These are phyloP conservation scores for Metschnikowia baotianmanensis DNA, from an alignment of 805 yeast species.

Conservation along the genomic window DNA sequence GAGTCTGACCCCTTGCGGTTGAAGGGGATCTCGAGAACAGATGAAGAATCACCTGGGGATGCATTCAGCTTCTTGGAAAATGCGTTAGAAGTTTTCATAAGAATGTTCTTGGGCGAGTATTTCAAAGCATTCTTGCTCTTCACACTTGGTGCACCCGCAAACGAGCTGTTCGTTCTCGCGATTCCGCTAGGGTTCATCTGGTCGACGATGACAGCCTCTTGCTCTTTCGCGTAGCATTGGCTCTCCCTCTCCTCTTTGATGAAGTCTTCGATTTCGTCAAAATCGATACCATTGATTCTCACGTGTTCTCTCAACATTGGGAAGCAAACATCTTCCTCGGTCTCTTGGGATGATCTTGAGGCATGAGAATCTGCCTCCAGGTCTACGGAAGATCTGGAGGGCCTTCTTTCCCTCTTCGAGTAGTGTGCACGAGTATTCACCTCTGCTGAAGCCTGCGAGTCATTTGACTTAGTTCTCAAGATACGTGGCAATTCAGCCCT, in stretches of 20 bases:
- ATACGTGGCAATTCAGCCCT: slow-evolving; percentile 29
- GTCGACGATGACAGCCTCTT: slow-evolving; percentile 20
- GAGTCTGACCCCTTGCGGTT: slow-evolving; percentile 20
- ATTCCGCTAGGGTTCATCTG: not conserved
- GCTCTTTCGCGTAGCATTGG: slow-evolving; percentile 17
- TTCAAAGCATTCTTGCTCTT: slow-evolving; percentile 52
- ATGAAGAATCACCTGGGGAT: not conserved
- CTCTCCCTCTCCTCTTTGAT: slow-evolving; percentile 59
- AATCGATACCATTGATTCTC: slow-evolving; percentile 75
- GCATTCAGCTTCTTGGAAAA: not conserved
- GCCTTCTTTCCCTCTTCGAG: slow-evolving; percentile 30
- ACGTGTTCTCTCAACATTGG: slow-evolving; percentile 75
- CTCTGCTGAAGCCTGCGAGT: slow-evolving; percentile 14
- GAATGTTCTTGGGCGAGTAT: slow-evolving; percentile 54
- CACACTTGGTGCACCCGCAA: not conserved
- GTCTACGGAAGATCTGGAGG: slow-evolving; percentile 44
- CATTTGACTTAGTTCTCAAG: slow-evolving; percentile 22
- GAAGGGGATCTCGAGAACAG: slow-evolving; percentile 1
- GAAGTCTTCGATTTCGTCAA: slow-evolving; percentile 85
- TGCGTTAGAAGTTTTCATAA: slow-evolving; percentile 16
- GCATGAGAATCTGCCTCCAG: slow-evolving; percentile 71
- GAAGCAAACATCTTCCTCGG: slow-evolving; percentile 97
- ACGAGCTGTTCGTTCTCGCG: not conserved
- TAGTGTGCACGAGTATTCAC: slow-evolving; percentile 17
- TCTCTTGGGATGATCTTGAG: slow-evolving; percentile 79